Evolutionary conservation across 2,329 filamentous ascomycete genomes (phyloP), one percentile per base, ranked within the genome.

Genomic region (Didymosphaeria variabile): DNA sequence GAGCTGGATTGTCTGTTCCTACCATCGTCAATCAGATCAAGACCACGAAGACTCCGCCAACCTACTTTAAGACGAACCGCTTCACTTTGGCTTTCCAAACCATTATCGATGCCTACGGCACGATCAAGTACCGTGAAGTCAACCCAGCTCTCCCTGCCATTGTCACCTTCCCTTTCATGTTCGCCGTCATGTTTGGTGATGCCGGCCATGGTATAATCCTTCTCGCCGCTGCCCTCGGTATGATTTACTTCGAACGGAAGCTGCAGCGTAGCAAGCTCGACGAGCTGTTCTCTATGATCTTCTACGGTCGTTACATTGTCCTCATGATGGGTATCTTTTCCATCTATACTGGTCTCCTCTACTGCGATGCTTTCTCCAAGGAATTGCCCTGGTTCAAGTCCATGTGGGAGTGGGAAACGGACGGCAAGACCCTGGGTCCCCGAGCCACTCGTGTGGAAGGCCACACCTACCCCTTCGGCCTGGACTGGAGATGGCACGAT

Each of bases 171-270:
- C 95, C 96, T n/a, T 99, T 99, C 85, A 85, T 99, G 64, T 99
- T 99, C 77, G 95, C 95, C 53, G 95, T 99, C 87, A 99, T 99
- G 95, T 99, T 99, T 77, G 96, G 95, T 84, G 95, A 99, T 80
- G 90, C 97, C 61, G 96, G 95, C 55, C 95, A 99, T 75, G 95
- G 94, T 67, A 79, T 90, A 67, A 91, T 99, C 78, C 97, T 99
- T 91, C 85, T 94, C 46, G 77, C 88, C 58, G 91, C 93, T 59
- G 92, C 95, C 15, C 74, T 89, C 58, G 92, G 93, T 59, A 97
- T 99, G 93, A 98, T 99, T 70, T 92, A 97, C 82, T 98, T 90
- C 86, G 95, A 99, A 81, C 94, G 92, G 82, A 89, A 91, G 61
- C 84, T 99, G 38, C 77, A 80, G 49, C 85, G 87, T 62, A 93